Evolutionary conservation across 768 basidiomycete species (phyloP).

Genomic region (Sarcodon aspratus): DNA sequence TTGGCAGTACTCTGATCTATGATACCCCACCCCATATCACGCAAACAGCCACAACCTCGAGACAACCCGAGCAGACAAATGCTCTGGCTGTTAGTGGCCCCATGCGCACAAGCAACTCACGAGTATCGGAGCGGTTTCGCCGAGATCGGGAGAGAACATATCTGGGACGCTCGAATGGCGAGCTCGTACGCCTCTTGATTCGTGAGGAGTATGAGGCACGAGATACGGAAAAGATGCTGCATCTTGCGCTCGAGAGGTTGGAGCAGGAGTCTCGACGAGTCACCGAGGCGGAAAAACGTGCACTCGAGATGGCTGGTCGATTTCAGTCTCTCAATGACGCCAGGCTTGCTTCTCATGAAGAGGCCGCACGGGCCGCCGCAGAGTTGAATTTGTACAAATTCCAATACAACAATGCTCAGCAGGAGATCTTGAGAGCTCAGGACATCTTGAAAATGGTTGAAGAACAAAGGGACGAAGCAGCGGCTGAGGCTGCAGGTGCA

Average conservation of each 20-base stretch:
- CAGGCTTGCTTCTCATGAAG: constrained; percentile 26
- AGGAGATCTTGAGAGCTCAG: constrained; percentile 31
- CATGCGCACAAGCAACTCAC: background rate
- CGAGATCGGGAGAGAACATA: background rate
- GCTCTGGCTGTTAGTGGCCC: too few relatives aligned
- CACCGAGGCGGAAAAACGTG: constrained; percentile 31
- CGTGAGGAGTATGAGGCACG: constrained; percentile 14
- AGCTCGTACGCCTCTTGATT: constrained; percentile 12
- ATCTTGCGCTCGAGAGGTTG: constrained; percentile 18
- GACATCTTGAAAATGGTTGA: constrained; percentile 31
- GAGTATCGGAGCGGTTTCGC: background rate
- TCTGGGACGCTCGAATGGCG: constrained; percentile 7
- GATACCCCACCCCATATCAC: too few relatives aligned
- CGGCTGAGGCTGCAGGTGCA: constrained; percentile 31
- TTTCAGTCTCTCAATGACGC: constrained; percentile 29
- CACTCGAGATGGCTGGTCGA: constrained; percentile 32
- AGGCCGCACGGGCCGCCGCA: constrained; percentile 24
- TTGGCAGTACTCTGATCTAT: too few relatives aligned
- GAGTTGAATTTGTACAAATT: constrained; percentile 35
- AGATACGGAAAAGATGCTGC: constrained; percentile 15
- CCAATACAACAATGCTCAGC: constrained; percentile 32
- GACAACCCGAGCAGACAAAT: background rate
- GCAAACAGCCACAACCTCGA: background rate
- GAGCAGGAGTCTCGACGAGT: constrained; percentile 31
- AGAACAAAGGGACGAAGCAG: constrained; percentile 30